Conservation (phyloP, 257 asterid genomes). For the Solanum bulbocastanum region DNA sequence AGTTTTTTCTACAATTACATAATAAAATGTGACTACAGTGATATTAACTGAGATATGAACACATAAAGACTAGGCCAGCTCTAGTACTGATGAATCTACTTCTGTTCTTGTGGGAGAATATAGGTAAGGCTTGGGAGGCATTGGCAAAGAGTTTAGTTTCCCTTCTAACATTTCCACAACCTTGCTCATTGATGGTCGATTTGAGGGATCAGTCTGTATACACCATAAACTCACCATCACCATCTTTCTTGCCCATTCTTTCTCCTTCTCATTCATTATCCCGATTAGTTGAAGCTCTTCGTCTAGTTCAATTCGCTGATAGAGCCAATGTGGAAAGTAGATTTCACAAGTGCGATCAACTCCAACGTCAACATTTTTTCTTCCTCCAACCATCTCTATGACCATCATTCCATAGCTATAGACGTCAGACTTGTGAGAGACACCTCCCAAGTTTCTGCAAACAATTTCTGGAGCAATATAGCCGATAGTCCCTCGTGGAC, state of each 20-base stretch:
- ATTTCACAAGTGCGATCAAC: neutral
- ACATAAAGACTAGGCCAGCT: too few species aligned
- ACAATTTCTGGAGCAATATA: neutral
- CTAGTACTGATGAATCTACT: neutral
- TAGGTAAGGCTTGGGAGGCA: conserved; percentile 24
- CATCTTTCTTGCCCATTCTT: conserved; percentile 8
- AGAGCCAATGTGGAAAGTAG: conserved; percentile 19
- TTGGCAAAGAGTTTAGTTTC: neutral
- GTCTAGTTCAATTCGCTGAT: conserved; percentile 4
- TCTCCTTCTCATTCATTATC: conserved; percentile 4
- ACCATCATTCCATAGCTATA: neutral
- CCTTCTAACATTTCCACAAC: conserved; percentile 36
- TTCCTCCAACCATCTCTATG: conserved; percentile 2
- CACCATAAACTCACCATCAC: conserved; percentile 35
- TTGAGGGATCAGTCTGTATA: conserved; percentile 18
- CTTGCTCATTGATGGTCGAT: conserved; percentile 15
- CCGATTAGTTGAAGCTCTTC: neutral
- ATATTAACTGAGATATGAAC: too few species aligned
- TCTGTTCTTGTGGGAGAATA: neutral
- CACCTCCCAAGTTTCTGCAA: neutral
- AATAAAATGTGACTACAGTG: too few species aligned
- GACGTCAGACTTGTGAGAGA: too few species aligned
- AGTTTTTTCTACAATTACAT: too few species aligned
- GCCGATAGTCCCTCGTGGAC: neutral
- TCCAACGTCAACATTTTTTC: neutral